Conservation (phyloP, 2,329 filamentous ascomycete species). For the Pyrenophora tritici-repentis region DNA sequence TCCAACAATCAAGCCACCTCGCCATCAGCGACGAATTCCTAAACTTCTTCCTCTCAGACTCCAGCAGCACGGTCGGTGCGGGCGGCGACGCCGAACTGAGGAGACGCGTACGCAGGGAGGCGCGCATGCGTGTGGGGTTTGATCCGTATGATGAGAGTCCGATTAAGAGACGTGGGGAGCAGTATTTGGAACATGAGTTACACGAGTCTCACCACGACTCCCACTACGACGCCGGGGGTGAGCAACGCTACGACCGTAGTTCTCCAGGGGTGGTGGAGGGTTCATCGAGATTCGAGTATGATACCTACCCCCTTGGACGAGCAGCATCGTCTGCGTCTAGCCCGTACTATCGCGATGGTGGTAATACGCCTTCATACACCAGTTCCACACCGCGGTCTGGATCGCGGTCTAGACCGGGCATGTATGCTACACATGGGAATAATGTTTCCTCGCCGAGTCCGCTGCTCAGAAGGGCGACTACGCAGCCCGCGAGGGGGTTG, state of each 20-base stretch:
- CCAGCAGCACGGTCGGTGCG: constrained; percentile 66
- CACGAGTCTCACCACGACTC: too few species aligned
- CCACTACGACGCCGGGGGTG: background rate
- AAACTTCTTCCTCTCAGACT: constrained; percentile 79
- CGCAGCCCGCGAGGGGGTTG: constrained; percentile 32
- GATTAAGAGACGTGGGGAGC: constrained; percentile 67
- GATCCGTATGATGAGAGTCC: constrained; percentile 75
- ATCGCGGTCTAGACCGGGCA: constrained; percentile 23
- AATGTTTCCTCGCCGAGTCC: constrained; percentile 39
- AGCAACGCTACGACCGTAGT: background rate
- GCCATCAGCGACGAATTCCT: constrained; percentile 87
- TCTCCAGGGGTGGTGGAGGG: too few species aligned
- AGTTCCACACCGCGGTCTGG: constrained; percentile 1
- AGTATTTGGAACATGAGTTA: constrained; percentile 60
- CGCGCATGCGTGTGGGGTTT: constrained; percentile 67
- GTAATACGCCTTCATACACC: background rate
- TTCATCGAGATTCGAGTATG: constrained; percentile 33
- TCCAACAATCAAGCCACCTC: constrained; percentile 87
- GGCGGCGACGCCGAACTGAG: constrained; percentile 66
- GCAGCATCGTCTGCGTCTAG: constrained; percentile 2
- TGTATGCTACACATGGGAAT: constrained; percentile 7
- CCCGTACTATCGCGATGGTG: too few species aligned
- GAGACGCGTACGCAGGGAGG: constrained; percentile 63
- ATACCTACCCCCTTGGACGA: constrained; percentile 34
- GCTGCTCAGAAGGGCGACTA: constrained; percentile 41